Evolutionary conservation across 202 grass and related monocot species (phyloP).

Genomic region (Saccharum hybrid): DNA sequence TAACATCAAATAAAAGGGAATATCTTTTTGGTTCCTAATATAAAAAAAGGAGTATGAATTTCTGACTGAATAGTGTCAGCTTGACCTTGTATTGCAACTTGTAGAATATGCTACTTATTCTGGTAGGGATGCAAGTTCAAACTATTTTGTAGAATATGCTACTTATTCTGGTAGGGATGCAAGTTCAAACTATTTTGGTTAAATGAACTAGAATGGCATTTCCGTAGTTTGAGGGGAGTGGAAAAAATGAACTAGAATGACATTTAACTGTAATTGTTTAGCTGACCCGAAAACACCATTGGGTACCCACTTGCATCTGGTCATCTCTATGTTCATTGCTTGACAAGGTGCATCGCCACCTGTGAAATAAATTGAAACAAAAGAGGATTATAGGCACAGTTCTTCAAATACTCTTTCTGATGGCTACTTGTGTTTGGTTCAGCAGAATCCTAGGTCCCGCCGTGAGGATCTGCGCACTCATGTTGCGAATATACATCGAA

Average conservation of each 20-base stretch:
- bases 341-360: constrained; percentile 8
- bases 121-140: too few species aligned
- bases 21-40: neutral
- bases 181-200: constrained; percentile 1
- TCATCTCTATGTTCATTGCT: constrained; percentile 23
- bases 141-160: neutral
- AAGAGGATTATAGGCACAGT: constrained; percentile 22
- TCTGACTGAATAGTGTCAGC: constrained; percentile 15
- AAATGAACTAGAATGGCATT: neutral
- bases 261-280: neutral
- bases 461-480: constrained; percentile 87
- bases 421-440: constrained; percentile 43
- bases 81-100: constrained; percentile 27
- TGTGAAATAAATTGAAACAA: constrained; percentile 25
- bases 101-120: too few species aligned
- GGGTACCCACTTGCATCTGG: constrained; percentile 5
- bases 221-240: neutral
- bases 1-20: constrained; percentile 5
- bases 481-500: constrained; percentile 81
- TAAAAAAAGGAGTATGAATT: neutral
- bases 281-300: neutral
- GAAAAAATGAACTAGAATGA: neutral
- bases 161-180: neutral
- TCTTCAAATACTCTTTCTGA: constrained; percentile 31
- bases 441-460: constrained; percentile 84